Percentiles rank a stretch among this genome's conserved stretches.
Conservation (phyloP, 2,329 filamentous ascomycete genomes). For the Sclerotinia trifoliorum region DNA sequence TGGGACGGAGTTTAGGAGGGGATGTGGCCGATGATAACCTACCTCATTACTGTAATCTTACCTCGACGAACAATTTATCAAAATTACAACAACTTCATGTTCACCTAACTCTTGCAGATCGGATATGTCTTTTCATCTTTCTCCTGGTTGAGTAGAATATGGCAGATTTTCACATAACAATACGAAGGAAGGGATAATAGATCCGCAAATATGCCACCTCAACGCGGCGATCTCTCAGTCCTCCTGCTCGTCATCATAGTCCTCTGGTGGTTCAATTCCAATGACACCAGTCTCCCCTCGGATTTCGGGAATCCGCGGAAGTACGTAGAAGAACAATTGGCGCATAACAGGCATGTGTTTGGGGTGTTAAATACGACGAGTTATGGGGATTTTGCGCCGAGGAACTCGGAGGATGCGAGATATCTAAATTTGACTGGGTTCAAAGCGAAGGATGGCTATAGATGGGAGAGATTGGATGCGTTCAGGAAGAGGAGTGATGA, state of each 20-base stretch:
- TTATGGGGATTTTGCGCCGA: slow-evolving; percentile 61
- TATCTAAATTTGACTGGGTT: slow-evolving; percentile 77
- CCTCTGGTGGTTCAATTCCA: slow-evolving; percentile 39
- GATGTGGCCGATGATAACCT: slow-evolving; percentile 5
- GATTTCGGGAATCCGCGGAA: slow-evolving; percentile 47
- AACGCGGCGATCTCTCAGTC: slow-evolving; percentile 35
- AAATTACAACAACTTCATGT: background rate
- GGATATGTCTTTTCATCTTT: background rate
- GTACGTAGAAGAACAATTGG: slow-evolving; percentile 48
- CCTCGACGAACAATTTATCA: background rate
- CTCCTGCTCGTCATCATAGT: slow-evolving; percentile 37
- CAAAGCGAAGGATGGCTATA: slow-evolving; percentile 68
- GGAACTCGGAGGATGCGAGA: slow-evolving; percentile 33
- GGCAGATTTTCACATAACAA: background rate
- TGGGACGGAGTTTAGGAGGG: background rate
- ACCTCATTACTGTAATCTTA: background rate
- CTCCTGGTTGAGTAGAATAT: slow-evolving; percentile 11
- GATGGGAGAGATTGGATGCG: slow-evolving; percentile 69
- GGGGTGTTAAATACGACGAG: slow-evolving; percentile 53
- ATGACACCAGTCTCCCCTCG: slow-evolving; percentile 36
- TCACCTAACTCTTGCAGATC: background rate
- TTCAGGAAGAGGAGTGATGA: slow-evolving; percentile 66
- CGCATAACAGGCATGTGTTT: slow-evolving; percentile 53
- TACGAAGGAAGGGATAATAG: background rate
- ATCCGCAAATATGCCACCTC: slow-evolving; percentile 32